Percentiles rank a stretch among this genome's conserved stretches.
phyloP scores from a whole-genome alignment of 805 yeast species.

The Kodamaea kaohsiungensis region DNA sequence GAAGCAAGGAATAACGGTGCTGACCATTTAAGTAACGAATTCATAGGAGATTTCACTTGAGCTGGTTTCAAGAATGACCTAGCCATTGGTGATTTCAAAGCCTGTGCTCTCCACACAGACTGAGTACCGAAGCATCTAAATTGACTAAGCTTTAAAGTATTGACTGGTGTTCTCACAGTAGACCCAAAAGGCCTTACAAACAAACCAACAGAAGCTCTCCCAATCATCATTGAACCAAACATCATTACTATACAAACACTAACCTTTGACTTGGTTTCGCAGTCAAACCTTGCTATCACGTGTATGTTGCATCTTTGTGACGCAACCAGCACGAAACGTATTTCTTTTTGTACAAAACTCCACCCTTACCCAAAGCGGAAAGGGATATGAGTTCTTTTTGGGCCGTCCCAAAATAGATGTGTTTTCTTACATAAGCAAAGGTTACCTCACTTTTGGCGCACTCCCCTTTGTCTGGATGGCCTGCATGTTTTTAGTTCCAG shows the following conservation, averaged over 20 bases:
- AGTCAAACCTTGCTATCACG: neutral
- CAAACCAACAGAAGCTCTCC: neutral
- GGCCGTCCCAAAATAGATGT: no score
- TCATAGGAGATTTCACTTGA: no score
- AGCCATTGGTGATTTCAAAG: neutral
- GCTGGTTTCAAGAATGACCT: neutral
- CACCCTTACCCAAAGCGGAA: neutral
- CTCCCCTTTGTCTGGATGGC: neutral
- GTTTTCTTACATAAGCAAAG: no score
- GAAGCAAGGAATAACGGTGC: neutral
- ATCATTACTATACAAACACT: neutral
- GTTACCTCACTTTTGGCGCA: no score
- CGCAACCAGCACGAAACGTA: neutral
- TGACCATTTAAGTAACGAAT: neutral
- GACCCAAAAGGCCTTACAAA: neutral
- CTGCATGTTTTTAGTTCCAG: conserved; percentile 4
- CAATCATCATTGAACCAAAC: neutral
- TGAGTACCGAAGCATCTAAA: neutral
- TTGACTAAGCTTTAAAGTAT: neutral
- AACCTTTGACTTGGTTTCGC: no score
- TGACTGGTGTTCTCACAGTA: neutral
- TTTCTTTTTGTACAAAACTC: neutral
- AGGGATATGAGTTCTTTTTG: neutral
- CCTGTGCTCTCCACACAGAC: neutral
- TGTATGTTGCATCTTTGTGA: neutral